Evolutionary conservation across 139 green algal species (phyloP), one percentile per base, ranked within the genome.

Genomic region (Micractinium conductrix): DNA sequence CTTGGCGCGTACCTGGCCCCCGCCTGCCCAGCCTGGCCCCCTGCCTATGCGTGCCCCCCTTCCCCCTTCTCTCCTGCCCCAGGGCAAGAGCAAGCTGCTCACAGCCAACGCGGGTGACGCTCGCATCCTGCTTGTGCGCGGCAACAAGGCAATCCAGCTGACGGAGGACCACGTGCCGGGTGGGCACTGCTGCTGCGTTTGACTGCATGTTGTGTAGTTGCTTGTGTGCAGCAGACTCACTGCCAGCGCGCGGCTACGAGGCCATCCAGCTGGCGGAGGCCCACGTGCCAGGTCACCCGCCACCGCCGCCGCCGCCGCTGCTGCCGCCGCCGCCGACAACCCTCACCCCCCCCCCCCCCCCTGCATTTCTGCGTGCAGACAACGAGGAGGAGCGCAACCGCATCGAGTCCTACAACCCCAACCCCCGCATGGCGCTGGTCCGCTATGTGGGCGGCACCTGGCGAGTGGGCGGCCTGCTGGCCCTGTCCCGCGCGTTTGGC

Each of bases 331-430:
- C n/a, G n/a, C n/a, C n/a, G n/a, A n/a, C n/a, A 5, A 22, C 40
- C 19, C 19, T 8, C 24, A 69, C 24, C 5, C 4, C 24, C 24
- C 62, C 30, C 2, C 62, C 62, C 62, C 24, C 30, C 19, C 62
- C 62, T 69, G 28, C 62, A 26, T 28, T 28, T n/a, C 60, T 8
- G 24, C 60, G 24, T 53, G 50, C 44, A 60, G 63, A 81, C 83
- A 94, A 88, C 44, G 93, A 96, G 86, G 81, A 83, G 30, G 95
- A 98, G 90, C 90, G 95, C 21, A 84, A 87, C 60, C 93, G 97
- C 78, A 99, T 99, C 78, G 97, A 99, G 93, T 1, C 28, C 14
- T 90, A 91, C 42, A 99, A 99, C 90, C 97, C 97, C 38, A 99
- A 98, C 92, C 96, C 95, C 45, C 95, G 93, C 74, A 92, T 96